A percentile compares a stretch with the other conserved stretches of the same genome.
Conservation (phyloP, 345 rosid genomes). For the Camelina hispida region DNA sequence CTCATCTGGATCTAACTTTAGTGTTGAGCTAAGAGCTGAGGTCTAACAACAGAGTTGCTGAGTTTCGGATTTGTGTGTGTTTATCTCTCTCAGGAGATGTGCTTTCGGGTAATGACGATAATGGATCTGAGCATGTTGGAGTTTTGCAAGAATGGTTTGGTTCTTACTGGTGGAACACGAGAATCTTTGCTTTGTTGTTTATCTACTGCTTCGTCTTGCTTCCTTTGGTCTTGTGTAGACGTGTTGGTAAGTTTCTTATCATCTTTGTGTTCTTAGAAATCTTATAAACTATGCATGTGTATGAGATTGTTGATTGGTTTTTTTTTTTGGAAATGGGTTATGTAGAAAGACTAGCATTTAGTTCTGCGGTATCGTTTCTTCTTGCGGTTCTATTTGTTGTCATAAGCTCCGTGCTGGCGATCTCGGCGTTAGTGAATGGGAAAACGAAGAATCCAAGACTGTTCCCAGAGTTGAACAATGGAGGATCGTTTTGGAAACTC, state of each 20-base stretch:
- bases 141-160: constrained; percentile 93
- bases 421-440: constrained; percentile 63
- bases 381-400: constrained; percentile 79
- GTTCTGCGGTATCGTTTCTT: constrained; percentile 41
- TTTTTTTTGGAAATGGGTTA: not conserved
- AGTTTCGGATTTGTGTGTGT: constrained; percentile 11
- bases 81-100: constrained; percentile 68
- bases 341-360: constrained; percentile 35
- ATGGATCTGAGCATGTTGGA: constrained; percentile 69
- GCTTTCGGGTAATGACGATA: constrained; percentile 63
- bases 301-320: constrained; percentile 21
- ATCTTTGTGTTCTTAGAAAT: not conserved
- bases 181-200: constrained; percentile 63
- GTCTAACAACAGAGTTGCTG: constrained; percentile 13
- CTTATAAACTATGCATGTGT: not conserved
- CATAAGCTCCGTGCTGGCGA: constrained; percentile 67
- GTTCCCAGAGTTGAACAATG: constrained; percentile 58
- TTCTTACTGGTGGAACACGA: constrained; percentile 79
- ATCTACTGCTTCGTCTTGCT: constrained; percentile 61
- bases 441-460: constrained; percentile 62
- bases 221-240: constrained; percentile 68
- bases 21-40: not conserved
- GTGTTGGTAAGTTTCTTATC: constrained; percentile 59
- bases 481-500: constrained; percentile 69
- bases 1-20: not conserved